A percentile compares a stretch with the other conserved stretches of the same genome.
These are phyloP conservation scores for Dendrothele bispora DNA, from an alignment of 768 basidiomycete genomes.

Conservation along the genomic window DNA sequence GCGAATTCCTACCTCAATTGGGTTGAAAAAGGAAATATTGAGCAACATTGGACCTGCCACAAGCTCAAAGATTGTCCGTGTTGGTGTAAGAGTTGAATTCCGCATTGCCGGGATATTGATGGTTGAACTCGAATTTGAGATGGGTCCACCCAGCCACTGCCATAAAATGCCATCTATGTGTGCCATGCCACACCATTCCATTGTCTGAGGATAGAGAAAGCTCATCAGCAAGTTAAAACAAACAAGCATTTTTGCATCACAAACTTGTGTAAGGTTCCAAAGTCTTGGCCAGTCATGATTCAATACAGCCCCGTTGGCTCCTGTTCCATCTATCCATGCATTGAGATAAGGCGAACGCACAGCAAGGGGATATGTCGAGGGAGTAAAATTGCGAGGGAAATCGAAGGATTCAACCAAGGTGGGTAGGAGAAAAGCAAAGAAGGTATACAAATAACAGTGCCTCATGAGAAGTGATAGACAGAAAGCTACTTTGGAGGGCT, in stretches of 20 bases:
- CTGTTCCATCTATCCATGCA: slow-evolving; percentile 6
- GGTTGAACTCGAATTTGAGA: no score
- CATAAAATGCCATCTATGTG: slow-evolving; percentile 13
- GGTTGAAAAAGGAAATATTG: slow-evolving; percentile 52
- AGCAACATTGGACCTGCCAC: slow-evolving; percentile 51
- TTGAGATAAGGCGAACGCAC: slow-evolving; percentile 24
- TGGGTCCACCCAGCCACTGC: slow-evolving; percentile 12
- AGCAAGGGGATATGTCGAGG: slow-evolving; percentile 23
- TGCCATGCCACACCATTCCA: slow-evolving; percentile 13
- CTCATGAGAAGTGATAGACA: no score
- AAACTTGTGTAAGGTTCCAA: slow-evolving; percentile 14
- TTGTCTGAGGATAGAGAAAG: no score
- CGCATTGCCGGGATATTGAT: slow-evolving; percentile 1
- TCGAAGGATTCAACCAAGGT: no score
- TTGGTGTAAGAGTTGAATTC: slow-evolving; percentile 13
- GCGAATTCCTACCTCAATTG: slow-evolving; percentile 21
- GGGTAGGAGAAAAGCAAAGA: no score
- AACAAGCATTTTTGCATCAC: no score
- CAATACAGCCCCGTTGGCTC: no score
- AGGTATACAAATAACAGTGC: no score
- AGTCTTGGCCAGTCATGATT: slow-evolving; percentile 13
- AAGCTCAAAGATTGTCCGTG: slow-evolving; percentile 37
- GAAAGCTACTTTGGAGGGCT: no score
- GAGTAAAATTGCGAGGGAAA: slow-evolving; percentile 8
- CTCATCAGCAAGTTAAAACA: no score